Evolutionary conservation across 805 yeast genomes (phyloP).

Genomic region (Metschnikowia peoriensis): DNA sequence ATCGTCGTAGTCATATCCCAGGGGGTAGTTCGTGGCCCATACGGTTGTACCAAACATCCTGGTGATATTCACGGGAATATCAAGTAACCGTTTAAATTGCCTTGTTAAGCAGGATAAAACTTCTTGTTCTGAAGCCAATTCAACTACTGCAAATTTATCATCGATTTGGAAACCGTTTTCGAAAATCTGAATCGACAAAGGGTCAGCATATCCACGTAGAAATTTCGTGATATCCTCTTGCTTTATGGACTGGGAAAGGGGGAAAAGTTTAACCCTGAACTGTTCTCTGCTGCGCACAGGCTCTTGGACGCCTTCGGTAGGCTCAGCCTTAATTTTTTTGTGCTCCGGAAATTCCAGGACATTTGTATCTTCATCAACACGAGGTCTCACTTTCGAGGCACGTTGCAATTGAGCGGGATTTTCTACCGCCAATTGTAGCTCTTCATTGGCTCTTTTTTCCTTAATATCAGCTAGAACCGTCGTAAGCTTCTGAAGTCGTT

Average conservation of each 20-base stretch:
- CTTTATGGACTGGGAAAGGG: constrained; percentile 41
- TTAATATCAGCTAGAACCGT: neutral
- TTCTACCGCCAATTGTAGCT: too few relatives aligned
- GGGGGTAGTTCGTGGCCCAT: constrained; percentile 77
- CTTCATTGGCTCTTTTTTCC: neutral
- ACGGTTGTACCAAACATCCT: constrained; percentile 50
- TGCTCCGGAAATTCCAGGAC: neutral
- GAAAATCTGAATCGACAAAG: constrained; percentile 33
- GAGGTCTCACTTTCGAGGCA: neutral
- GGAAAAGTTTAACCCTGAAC: constrained; percentile 51
- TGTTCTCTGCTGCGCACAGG: constrained; percentile 56
- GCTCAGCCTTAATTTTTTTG: neutral
- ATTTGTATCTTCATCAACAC: neutral
- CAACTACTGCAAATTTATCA: constrained; percentile 51
- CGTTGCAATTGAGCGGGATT: too few relatives aligned
- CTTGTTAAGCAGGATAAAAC: constrained; percentile 61
- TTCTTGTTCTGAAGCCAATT: constrained; percentile 47
- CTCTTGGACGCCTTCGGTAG: neutral
- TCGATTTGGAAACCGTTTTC: neutral
- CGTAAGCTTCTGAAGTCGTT: neutral
- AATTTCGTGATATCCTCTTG: constrained; percentile 40
- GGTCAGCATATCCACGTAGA: constrained; percentile 62
- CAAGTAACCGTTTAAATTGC: constrained; percentile 48
- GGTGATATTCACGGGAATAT: constrained; percentile 43
- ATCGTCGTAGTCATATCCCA: constrained; percentile 40